phyloP scores from a whole-genome alignment of 2,329 filamentous ascomycete species.

The Diaporthe sp. region DNA sequence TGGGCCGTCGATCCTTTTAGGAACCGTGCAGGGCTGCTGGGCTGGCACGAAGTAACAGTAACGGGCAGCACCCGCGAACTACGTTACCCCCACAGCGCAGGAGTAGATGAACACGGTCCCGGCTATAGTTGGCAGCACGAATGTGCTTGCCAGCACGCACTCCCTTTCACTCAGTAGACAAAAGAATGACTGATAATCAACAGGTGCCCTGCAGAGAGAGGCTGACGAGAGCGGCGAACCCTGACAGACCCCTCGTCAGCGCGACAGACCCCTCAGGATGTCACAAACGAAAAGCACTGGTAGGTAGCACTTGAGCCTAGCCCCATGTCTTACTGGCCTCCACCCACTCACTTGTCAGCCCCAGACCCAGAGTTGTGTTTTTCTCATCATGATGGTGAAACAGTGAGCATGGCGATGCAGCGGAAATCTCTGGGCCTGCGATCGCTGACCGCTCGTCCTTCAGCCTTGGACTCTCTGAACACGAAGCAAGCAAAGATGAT shows the following conservation, averaged over 20 bases:
- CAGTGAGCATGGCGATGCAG: constrained; percentile 4
- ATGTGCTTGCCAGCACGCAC: too few relatives aligned
- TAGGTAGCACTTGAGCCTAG: too few relatives aligned
- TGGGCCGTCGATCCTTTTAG: background rate
- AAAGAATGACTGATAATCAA: background rate
- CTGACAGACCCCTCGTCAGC: constrained; percentile 13
- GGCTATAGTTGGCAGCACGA: constrained; percentile 13
- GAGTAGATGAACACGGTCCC: background rate
- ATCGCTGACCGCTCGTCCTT: constrained; percentile 12
- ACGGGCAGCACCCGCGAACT: background rate
- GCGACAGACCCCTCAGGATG: background rate
- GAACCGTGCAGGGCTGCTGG: background rate
- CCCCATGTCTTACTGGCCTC: constrained; percentile 1
- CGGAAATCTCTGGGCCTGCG: background rate
- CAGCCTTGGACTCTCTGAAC: background rate
- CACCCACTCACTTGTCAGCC: constrained; percentile 7
- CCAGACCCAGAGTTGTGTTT: background rate
- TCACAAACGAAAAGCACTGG: background rate
- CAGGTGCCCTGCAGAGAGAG: background rate
- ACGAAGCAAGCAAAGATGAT: background rate
- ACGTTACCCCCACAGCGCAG: background rate
- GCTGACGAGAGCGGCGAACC: background rate
- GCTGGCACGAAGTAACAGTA: background rate
- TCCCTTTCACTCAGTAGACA: background rate
- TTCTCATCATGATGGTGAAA: constrained; percentile 17